phyloP scores from a whole-genome alignment of 1,284 basidiomycete species.

The Cutaneotrichosporon sp. region DNA sequence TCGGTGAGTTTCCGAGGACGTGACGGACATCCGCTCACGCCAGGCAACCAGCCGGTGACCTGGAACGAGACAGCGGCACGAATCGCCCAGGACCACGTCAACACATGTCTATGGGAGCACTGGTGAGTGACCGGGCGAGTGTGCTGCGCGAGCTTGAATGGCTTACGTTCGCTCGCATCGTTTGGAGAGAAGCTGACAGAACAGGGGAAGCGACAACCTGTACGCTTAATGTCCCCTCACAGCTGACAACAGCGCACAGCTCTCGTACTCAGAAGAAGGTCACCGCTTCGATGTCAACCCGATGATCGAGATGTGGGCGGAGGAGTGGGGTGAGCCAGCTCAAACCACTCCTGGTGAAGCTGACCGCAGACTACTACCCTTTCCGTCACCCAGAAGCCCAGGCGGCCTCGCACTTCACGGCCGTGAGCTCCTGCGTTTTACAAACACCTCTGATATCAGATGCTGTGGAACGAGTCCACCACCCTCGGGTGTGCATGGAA shows the following conservation, averaged over 20 bases:
- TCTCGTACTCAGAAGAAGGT: background rate
- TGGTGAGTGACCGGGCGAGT: constrained; percentile 7
- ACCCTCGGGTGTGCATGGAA: constrained; percentile 25
- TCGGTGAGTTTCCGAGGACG: constrained; percentile 13
- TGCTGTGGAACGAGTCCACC: constrained; percentile 20
- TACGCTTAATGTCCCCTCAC: background rate
- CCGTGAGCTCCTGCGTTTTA: background rate
- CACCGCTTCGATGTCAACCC: constrained; percentile 20
- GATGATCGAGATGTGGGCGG: constrained; percentile 25
- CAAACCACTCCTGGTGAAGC: too few relatives aligned
- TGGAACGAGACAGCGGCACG: constrained; percentile 23
- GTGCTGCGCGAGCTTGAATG: background rate
- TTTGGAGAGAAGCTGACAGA: background rate
- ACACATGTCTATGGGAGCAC: constrained; percentile 23
- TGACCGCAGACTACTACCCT: constrained; percentile 22
- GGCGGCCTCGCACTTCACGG: constrained; percentile 22
- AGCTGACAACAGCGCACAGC: constrained; percentile 9
- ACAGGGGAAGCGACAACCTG: constrained; percentile 23
- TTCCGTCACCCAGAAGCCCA: constrained; percentile 18
- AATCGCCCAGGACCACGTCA: constrained; percentile 14
- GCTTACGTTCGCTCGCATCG: too few relatives aligned
- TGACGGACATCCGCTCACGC: background rate
- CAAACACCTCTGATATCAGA: constrained; percentile 10
- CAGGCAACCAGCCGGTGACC: constrained; percentile 14
- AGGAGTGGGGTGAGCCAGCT: constrained; percentile 19